Evolutionary conservation across 441 rosid genomes (phyloP).

Genomic region (Kokia cookei): DNA sequence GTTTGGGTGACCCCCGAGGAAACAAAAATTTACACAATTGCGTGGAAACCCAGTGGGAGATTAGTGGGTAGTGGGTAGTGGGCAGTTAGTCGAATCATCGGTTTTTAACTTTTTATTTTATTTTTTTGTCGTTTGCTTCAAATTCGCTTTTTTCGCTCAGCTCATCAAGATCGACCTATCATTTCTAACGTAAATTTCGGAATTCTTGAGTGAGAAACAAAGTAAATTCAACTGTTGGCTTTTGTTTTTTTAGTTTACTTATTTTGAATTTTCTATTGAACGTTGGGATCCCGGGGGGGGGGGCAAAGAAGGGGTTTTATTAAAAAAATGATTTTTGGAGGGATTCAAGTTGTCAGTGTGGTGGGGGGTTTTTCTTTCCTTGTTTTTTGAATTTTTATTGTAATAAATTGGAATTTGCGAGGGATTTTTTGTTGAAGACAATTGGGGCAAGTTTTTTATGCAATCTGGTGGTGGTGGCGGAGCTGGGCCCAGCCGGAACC

Average conservation of each 20-base stretch:
- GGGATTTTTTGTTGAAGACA: conserved; percentile 12
- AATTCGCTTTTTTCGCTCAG: conserved; percentile 22
- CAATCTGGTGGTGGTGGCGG: conserved; percentile 77
- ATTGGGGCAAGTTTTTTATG: conserved; percentile 42
- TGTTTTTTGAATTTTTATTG: conserved; percentile 5
- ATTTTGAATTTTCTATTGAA: conserved; percentile 18
- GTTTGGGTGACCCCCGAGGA: conserved; percentile 15
- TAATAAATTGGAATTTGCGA: conserved; percentile 10
- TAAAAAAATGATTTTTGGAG: conserved; percentile 16
- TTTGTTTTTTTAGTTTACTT: not conserved
- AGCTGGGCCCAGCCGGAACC: conserved; percentile 71
- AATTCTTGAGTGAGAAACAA: conserved; percentile 15
- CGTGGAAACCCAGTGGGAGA: conserved; percentile 23
- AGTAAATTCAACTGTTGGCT: conserved; percentile 9
- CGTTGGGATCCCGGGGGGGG: conserved; percentile 47
- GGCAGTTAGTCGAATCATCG: conserved; percentile 34
- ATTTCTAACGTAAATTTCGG: conserved; percentile 37
- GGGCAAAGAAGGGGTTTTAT: conserved; percentile 30
- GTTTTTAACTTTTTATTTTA: not conserved
- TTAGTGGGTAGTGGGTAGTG: not conserved
- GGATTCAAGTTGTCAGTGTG: not conserved
- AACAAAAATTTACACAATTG: conserved; percentile 30
- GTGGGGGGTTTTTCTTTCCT: conserved; percentile 5
- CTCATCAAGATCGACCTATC: conserved; percentile 29
- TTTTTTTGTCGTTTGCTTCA: conserved; percentile 10